Percentiles rank a stretch among this genome's conserved stretches.
Evolutionary conservation across 768 basidiomycete genomes (phyloP).

Genomic region (Gelatoporia subvermispora): DNA sequence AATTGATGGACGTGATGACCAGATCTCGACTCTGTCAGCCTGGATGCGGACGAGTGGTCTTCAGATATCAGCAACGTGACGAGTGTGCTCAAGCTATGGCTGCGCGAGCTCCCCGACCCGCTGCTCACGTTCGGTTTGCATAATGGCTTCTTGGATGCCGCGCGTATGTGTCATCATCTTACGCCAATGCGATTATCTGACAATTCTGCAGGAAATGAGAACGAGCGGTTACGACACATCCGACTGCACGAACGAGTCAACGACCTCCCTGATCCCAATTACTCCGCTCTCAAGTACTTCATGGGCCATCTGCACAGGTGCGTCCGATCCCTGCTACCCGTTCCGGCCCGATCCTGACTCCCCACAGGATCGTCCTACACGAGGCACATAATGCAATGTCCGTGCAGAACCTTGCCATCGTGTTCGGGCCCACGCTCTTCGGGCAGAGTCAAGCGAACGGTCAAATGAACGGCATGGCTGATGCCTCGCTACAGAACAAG

Average conservation of each 20-base stretch:
- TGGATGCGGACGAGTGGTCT: slow-evolving; percentile 87
- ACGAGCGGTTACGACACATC: slow-evolving; percentile 92
- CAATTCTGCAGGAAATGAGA: slow-evolving; percentile 67
- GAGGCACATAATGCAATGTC: slow-evolving; percentile 87
- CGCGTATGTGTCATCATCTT: slow-evolving; percentile 54
- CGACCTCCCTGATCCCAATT: slow-evolving; percentile 97
- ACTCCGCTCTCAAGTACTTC: slow-evolving; percentile 93
- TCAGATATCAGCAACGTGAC: slow-evolving; percentile 94
- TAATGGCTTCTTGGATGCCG: slow-evolving; percentile 91
- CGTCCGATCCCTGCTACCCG: slow-evolving; percentile 17
- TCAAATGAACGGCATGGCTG: slow-evolving; percentile 54
- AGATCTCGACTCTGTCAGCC: slow-evolving; percentile 85
- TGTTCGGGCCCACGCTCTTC: slow-evolving; percentile 97
- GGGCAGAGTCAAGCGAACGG: slow-evolving; percentile 54
- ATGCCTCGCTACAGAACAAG: slow-evolving; percentile 69
- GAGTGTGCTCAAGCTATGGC: slow-evolving; percentile 93
- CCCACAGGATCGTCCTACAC: slow-evolving; percentile 65
- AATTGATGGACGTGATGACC: neutral
- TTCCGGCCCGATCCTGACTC: neutral
- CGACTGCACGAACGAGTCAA: slow-evolving; percentile 96
- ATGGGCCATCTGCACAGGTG: slow-evolving; percentile 91
- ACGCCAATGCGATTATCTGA: neutral
- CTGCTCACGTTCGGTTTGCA: slow-evolving; percentile 80
- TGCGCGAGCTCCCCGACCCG: slow-evolving; percentile 93
- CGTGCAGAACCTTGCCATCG: slow-evolving; percentile 88